Base-by-base conservation (phyloP, 768 basidiomycete genomes). In the Dioszegia aurantiaca region DNA sequence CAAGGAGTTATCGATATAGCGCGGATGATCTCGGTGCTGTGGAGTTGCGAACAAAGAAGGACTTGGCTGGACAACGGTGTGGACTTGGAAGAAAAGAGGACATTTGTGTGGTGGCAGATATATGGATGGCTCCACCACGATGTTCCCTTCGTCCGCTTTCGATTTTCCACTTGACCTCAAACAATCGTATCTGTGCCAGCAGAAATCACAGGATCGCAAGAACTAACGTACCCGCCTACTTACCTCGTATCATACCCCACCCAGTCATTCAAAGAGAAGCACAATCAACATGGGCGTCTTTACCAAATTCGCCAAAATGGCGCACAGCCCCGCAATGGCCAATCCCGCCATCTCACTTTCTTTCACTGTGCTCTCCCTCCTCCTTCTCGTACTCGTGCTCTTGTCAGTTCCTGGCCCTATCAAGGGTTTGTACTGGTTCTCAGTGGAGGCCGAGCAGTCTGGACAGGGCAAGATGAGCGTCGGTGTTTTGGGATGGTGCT, bases 361-460 rank as follows among this genome's bases (percentile, higher is more conserved):
- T 14, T 52, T 75, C 5, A 69, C 72, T 10, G 62, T 59, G 8
- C 55, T 77, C 3, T 63, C 72, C 4, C 60, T 77, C 4, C 62
- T 77, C 3, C 67, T 77, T 2, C 62, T 75, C 1, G 67, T 77
- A 12, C 49, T 77, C 1, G 72, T 77, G 4, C 59, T 77, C 4
- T 58, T 77, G 0, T 69, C 70, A 9, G 75, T 77, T 2, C 75
- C 75, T 2, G 75, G 75, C 28, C 75, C 75, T 21, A 71, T 73
- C 56, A 73, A 73, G 52, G 62, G 68, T 1, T 31, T 77, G 43
- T 73, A 69, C 51, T 77, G 75, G 75, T 77, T 77, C 63, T 37
- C 44, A 16, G 61, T 77, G 31, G 59, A 60, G 14, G 65, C 55
- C 4, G 55, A 64, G 4, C 56, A 58, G 0, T 53, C 51, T 2